These are phyloP conservation scores for Candida koratica DNA, from an alignment of 805 yeast species.

Conservation along the genomic window DNA sequence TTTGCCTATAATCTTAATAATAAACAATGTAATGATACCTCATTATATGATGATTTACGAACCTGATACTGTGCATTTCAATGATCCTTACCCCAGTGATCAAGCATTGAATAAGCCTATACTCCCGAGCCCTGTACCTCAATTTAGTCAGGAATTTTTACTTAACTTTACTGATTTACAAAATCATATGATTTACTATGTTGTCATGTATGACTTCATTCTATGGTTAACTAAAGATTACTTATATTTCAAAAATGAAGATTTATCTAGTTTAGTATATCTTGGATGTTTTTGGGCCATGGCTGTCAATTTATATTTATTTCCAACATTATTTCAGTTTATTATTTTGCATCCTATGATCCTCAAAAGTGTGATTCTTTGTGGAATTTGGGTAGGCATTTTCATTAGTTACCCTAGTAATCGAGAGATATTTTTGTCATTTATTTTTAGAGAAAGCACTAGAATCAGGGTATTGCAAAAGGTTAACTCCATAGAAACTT, in stretches of 20 bases:
- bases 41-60: slow-evolving; percentile 59
- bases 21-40: slow-evolving; percentile 61
- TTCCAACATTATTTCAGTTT: slow-evolving; percentile 22
- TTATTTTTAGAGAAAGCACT: slow-evolving; percentile 61
- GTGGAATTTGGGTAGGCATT: slow-evolving; percentile 47
- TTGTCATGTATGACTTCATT: slow-evolving; percentile 55
- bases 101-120: slow-evolving; percentile 42
- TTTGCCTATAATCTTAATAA: slow-evolving; percentile 52
- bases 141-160: slow-evolving; percentile 71
- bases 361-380: slow-evolving; percentile 24
- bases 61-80: slow-evolving; percentile 44
- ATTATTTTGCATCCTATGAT: slow-evolving; percentile 20
- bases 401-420: slow-evolving; percentile 50
- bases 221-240: slow-evolving; percentile 48
- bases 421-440: slow-evolving; percentile 44
- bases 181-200: slow-evolving; percentile 69
- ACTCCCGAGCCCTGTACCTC: slow-evolving; percentile 69
- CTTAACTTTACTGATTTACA: slow-evolving; percentile 80
- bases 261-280: slow-evolving; percentile 51
- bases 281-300: slow-evolving; percentile 29
- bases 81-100: slow-evolving; percentile 40
- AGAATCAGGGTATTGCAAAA: slow-evolving; percentile 46
- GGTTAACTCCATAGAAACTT: slow-evolving; percentile 47
- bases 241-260: slow-evolving; percentile 62
- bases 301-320: slow-evolving; percentile 21